Evolutionary conservation across 805 yeast genomes (phyloP).

Genomic region (Monosporozyma servazzii): DNA sequence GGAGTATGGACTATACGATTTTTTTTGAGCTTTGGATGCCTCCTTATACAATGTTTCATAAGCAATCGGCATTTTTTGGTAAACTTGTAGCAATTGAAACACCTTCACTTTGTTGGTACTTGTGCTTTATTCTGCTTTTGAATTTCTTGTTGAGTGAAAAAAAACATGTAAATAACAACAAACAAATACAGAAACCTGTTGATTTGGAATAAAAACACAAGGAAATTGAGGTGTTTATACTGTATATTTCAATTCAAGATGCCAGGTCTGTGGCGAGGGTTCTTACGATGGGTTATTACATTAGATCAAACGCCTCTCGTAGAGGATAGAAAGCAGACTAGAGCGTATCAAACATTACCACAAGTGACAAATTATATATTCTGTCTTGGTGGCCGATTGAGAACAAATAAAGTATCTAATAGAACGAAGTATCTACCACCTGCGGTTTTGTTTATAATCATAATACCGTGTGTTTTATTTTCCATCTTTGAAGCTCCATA

Average conservation of each 20-base stretch:
- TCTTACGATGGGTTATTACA: constrained; percentile 16
- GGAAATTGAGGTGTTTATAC: background rate
- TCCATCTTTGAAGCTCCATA: constrained; percentile 35
- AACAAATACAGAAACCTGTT: too few species aligned
- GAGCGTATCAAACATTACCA: constrained; percentile 18
- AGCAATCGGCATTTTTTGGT: background rate
- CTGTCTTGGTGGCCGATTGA: constrained; percentile 57
- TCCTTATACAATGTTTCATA: constrained; percentile 15
- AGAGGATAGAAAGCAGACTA: background rate
- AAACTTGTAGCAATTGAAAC: background rate
- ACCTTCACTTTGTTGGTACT: background rate
- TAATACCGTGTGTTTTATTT: constrained; percentile 46
- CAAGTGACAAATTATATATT: constrained; percentile 35
- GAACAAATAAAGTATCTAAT: constrained; percentile 32
- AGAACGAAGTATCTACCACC: constrained; percentile 34
- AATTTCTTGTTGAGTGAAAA: background rate
- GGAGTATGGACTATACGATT: constrained; percentile 42
- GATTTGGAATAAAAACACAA: background rate
- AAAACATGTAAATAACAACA: background rate
- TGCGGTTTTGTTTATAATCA: constrained; percentile 27
- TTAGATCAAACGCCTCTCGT: constrained; percentile 17
- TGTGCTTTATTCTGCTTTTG: background rate
- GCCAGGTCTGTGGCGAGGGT: background rate
- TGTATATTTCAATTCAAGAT: background rate
- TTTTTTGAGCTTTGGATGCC: constrained; percentile 31